Base-by-base conservation (phyloP, 139 green algal species). In the Gonium pectorale region DNA sequence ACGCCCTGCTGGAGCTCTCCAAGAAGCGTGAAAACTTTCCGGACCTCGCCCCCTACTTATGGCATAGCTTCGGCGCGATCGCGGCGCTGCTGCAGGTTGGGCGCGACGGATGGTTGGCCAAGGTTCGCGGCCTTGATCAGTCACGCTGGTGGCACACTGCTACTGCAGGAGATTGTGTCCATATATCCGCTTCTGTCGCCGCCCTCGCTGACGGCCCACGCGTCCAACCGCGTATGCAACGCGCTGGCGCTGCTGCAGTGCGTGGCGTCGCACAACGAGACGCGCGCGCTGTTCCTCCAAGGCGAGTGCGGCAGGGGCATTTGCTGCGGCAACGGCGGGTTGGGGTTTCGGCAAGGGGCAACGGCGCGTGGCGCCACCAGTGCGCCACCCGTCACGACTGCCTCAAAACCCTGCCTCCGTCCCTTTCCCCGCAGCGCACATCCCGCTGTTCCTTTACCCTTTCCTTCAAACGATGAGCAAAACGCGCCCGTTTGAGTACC, bases 381-480 rank as follows among this genome's bases (percentile, higher is more conserved):
- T n/a, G n/a, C n/a, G n/a, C n/a, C n/a, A n/a, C n/a, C n/a, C n/a
- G n/a, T n/a, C n/a, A n/a, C n/a, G n/a, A n/a, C n/a, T n/a, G n/a
- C 49, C 49, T 17, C 13, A 56, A 56, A 56, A 26, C 49, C 49
- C 49, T 17, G 17, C 49, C 5, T 26, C 38, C 29, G 62, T 27
- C 29, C 51, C 21, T 38, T 5, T 19, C 40, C 9, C 5, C 90
- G 86, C 93, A 97, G 97, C 97, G 26, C 96, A 99, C 88, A 95
- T 99, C 44, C 97, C 97, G 11, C 89, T 99, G 26, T 99, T 99
- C 87, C 89, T 99, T 67, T 99, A 99, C 86, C 97, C 97, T 0
- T 99, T 99, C 87, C 90, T 99, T 40, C 99, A 99, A 91, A 99
- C 97, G 22, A 92, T 96, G 37, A 97, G 91, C 93, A 99, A 99